These are phyloP conservation scores for Candida sp. DNA, from an alignment of 1,139 yeast species.

Conservation along the genomic window DNA sequence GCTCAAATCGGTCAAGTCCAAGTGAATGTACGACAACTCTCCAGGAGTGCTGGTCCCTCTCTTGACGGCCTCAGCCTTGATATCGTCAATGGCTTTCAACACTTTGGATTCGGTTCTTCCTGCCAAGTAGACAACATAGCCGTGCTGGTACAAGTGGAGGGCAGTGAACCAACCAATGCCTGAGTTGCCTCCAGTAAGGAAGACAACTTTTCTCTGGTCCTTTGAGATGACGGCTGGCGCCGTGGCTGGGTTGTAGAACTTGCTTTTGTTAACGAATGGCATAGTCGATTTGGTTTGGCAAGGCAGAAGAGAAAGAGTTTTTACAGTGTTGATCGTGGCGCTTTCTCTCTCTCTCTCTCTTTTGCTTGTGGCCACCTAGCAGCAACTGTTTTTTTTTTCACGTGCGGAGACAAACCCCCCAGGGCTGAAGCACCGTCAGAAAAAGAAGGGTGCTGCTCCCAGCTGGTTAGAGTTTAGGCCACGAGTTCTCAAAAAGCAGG, in stretches of 20 bases:
- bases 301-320: neutral
- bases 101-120: constrained; percentile 44
- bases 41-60: constrained; percentile 27
- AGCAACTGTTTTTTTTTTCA: no score
- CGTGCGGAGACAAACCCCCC: no score
- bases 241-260: constrained; percentile 25
- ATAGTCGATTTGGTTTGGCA: neutral
- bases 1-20: constrained; percentile 38
- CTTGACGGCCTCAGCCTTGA: constrained; percentile 27
- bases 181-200: constrained; percentile 49
- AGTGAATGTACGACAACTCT: constrained; percentile 27
- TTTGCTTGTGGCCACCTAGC: no score
- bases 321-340: no score
- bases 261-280: constrained; percentile 4
- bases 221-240: constrained; percentile 39
- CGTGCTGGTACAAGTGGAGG: constrained; percentile 46
- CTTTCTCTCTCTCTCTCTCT: no score
- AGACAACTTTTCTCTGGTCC: constrained; percentile 43
- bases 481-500: no score
- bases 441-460: no score
- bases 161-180: constrained; percentile 51
- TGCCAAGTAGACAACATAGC: constrained; percentile 44
- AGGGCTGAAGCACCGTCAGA: no score
- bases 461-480: no score
- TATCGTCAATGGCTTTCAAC: constrained; percentile 37